Percentiles rank a stretch among this genome's conserved stretches.
Conservation (phyloP, 345 rosid genomes). For the sweet orange (Citrus sinensis) region DVS_A1.0 CM039169.1:5830001-5830500, state of each 20-base stretch:
- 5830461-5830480: slow-evolving; percentile 61
- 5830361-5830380: slow-evolving; percentile 4
- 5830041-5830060: not conserved
- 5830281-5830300: not conserved
- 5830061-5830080: slow-evolving; percentile 10
- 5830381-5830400: slow-evolving; percentile 7
- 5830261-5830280: slow-evolving; percentile 1
- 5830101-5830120: slow-evolving; percentile 13
- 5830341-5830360: not conserved
- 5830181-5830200: not conserved
- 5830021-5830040: not conserved
- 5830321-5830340: not conserved
- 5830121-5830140: not conserved
- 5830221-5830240: slow-evolving; percentile 33
- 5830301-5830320: not conserved
- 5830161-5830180: slow-evolving; percentile 9
- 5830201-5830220: slow-evolving; percentile 25
- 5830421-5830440: slow-evolving; percentile 21
- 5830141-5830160: not conserved
- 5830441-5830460: slow-evolving; percentile 48
- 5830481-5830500: slow-evolving; percentile 75
- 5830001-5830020: not conserved
- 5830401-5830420: not conserved
- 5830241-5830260: slow-evolving; percentile 19
- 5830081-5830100: slow-evolving; percentile 13